Evolutionary conservation across 1,284 basidiomycete genomes (phyloP), one percentile per base, ranked within the genome.

Genomic region (Malassezia obtusa): DNA sequence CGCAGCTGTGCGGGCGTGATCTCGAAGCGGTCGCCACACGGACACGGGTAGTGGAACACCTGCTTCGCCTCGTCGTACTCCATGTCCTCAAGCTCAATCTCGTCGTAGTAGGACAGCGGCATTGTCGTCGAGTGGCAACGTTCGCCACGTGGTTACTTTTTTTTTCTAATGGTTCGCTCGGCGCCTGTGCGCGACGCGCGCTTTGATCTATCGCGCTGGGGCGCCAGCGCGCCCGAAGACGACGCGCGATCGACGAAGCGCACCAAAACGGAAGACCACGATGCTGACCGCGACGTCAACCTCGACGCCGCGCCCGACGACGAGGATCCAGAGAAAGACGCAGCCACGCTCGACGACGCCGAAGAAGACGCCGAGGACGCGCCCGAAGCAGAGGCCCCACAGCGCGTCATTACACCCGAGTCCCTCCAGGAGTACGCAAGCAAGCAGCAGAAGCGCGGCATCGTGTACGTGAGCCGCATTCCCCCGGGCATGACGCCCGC

Each of bases 401-500:
- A 45, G 17, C 45, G 39, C 10, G 46, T 50, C 8, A 49, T 62
- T 17, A 52, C 50, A 5, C 24, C 39, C 3, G 44, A 61, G 12
- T 66, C 66, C 52, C 64, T 73, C 28, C 64, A 64, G 43, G 60
- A 54, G 8, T 73, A 62, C 58, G 51, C 64, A 45, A 60, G 63
- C 30, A 67, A 68, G 48, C 64, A 73, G 48, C 58, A 60, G 49
- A 69, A 67, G 46, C 53, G 61, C 33, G 92, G 89, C 0, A 84
- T 98, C 55, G 77, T 98, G 43, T 99, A 96, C 76, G 89, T 99
- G 50, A 94, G 89, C 15, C 81, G 92, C 35, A 86, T 98, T 67
- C 94, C 94, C 1, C 92, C 91, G n/a, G 94, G 91, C 0, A 98
- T 99, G 94, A 88, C 86, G 22, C 91, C 92, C 22, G 81, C 87